A percentile compares a stretch with the other conserved stretches of the same genome.
phyloP scores from a whole-genome alignment of 768 basidiomycete species.

The Agaricus subrufescens region DNA sequence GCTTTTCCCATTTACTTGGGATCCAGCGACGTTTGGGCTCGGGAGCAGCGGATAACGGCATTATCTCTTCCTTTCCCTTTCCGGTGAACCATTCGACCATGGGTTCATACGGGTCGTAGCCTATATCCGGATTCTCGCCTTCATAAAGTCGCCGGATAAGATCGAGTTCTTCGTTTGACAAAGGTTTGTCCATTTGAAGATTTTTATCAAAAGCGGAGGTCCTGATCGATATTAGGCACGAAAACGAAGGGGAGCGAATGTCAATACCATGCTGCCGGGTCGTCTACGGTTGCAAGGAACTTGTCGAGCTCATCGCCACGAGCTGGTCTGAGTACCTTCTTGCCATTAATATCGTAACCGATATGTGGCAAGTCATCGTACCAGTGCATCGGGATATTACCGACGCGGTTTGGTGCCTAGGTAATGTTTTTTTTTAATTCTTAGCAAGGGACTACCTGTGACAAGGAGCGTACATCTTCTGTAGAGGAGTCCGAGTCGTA shows the following conservation, averaged over 20 bases:
- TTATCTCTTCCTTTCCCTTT: constrained; percentile 89
- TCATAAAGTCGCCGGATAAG: constrained; percentile 89
- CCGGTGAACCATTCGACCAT: constrained; percentile 97
- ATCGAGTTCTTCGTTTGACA: constrained; percentile 89
- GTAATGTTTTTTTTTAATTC: not conserved
- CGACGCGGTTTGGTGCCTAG: constrained; percentile 92
- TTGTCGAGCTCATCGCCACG: constrained; percentile 96
- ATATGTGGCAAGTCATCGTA: constrained; percentile 99
- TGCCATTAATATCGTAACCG: constrained; percentile 94
- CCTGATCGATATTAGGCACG: constrained; percentile 37
- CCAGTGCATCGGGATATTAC: constrained; percentile 96
- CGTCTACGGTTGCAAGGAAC: constrained; percentile 90
- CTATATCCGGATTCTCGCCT: constrained; percentile 86
- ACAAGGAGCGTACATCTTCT: constrained; percentile 64
- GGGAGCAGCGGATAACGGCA: constrained; percentile 87
- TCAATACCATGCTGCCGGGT: constrained; percentile 80
- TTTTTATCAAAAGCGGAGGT: constrained; percentile 91
- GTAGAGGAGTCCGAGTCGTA: constrained; percentile 92
- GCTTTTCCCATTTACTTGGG: constrained; percentile 99
- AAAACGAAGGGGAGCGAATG: not conserved
- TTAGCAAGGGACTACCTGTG: not conserved
- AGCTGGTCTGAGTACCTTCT: constrained; percentile 89
- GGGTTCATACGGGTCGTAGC: constrained; percentile 90
- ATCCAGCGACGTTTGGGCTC: constrained; percentile 97
- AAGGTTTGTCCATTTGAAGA: constrained; percentile 76